Base-by-base conservation (phyloP, 306 rosid genomes). In the Hippophae rhamnoides region DNA sequence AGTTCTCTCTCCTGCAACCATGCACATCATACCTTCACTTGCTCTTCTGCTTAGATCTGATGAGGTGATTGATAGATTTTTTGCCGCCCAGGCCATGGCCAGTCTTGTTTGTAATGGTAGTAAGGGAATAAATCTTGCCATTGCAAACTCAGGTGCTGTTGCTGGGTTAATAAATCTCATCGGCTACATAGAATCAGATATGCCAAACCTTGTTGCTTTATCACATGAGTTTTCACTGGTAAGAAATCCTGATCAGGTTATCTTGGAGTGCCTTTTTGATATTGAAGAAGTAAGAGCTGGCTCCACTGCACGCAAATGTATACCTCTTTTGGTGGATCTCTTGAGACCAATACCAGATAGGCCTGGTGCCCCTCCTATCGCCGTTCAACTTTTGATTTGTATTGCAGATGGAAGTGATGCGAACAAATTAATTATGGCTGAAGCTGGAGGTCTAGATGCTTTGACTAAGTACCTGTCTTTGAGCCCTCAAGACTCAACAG, bases 401-500 rank as follows among this genome's bases (percentile, higher is more conserved):
- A 81, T 92, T 58, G 96, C 98, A 43, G 84, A 85, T 69, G 98
- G 98, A 71, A 85, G 81, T 63, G 95, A 90, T 57, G 43, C 86
- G 70, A 92, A 87, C 60, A 92, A 92, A 78, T 72, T 75, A 75
- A 65, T 87, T 57, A 78, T 92, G 80, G 96, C 95, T 53, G 98
- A 92, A 83, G 92, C 95, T 65, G 96, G 98, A 62, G 96, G 82
- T 78, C 70, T 92, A 61, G 96, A 92, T 62, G 95, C 95, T 76
- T 79, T 92, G 84, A 87, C 86, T 60, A 92, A 85, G 66, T 92
- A 92, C 81, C 86, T 92, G 44, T 92, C 98, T 74, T 74, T 92
- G 85, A 87, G 98, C 77, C 98, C 98, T 65, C 98, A 92, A 75
- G 96, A 85, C 47, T 83, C 96, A 14, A 87, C 93, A 27, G 98